Percentiles rank a stretch among this genome's conserved stretches.
These are phyloP conservation scores for Cryptosporidium viatorum DNA, from an alignment of 169 alveolate genomes.

Conservation along the genomic window DNA sequence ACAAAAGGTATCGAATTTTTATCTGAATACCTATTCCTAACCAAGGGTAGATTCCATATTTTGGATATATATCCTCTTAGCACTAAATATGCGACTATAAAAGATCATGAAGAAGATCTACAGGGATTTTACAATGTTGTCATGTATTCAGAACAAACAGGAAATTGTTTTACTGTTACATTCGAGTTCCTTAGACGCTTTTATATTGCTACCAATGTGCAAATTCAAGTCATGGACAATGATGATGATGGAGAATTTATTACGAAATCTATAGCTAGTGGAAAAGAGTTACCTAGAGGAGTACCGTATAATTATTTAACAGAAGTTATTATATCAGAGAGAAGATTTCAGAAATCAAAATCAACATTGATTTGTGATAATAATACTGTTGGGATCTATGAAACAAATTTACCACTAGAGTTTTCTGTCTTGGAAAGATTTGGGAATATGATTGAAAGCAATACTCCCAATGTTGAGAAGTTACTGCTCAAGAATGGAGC, in stretches of 20 bases:
- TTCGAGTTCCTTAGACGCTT: conserved; percentile 58
- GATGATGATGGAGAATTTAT: conserved; percentile 35
- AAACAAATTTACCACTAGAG: conserved; percentile 64
- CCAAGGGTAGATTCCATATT: conserved; percentile 30
- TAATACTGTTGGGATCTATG: conserved; percentile 65
- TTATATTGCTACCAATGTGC: conserved; percentile 38
- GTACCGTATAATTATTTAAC: conserved; percentile 56
- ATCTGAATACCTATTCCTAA: conserved; percentile 27
- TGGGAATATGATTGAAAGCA: conserved; percentile 65
- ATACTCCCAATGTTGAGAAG: conserved; percentile 48
- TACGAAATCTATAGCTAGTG: conserved; percentile 12
- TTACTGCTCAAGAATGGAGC: conserved; percentile 12
- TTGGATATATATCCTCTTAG: conserved; percentile 58
- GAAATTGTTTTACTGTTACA: conserved; percentile 9
- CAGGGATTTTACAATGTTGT: conserved; percentile 33
- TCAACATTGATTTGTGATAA: conserved; percentile 45
- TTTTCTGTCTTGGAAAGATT: conserved; percentile 40
- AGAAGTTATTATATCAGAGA: conserved; percentile 52
- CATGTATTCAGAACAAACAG: conserved; percentile 47
- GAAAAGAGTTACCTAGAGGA: conserved; percentile 72
- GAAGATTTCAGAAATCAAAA: conserved; percentile 39
- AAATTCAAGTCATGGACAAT: conserved; percentile 19
- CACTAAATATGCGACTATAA: not conserved
- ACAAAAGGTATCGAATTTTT: conserved; percentile 19
- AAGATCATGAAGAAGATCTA: not conserved